Percentiles rank a stretch among this genome's conserved stretches.
These are phyloP conservation scores for Myxozyma mucilagina DNA, from an alignment of 805 yeast genomes.

Conservation along the genomic window DNA sequence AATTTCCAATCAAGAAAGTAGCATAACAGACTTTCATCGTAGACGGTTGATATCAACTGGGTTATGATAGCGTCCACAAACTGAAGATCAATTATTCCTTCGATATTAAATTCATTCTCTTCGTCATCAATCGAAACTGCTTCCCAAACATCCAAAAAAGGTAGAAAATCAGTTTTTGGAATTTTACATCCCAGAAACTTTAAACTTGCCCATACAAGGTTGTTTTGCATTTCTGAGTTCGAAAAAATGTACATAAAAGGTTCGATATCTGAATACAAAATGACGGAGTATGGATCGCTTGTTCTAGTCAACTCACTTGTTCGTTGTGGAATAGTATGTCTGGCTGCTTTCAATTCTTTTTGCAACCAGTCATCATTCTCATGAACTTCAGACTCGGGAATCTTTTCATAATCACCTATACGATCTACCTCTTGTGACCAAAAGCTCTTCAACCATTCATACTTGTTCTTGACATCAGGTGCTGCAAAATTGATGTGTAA, in stretches of 20 bases:
- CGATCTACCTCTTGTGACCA: conserved; percentile 34
- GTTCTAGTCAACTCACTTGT: background rate
- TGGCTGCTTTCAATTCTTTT: background rate
- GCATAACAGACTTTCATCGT: conserved; percentile 9
- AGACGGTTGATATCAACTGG: background rate
- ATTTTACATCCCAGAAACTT: conserved; percentile 27
- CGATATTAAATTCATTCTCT: background rate
- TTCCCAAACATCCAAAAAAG: conserved; percentile 16
- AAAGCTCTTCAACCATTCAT: conserved; percentile 17
- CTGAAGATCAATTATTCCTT: background rate
- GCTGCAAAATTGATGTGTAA: conserved; percentile 25
- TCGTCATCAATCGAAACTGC: background rate
- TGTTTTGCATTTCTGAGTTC: background rate
- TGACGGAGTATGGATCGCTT: conserved; percentile 28
- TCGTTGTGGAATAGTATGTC: conserved; percentile 1
- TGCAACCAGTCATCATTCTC: conserved; percentile 1
- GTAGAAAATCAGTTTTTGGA: background rate
- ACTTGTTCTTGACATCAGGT: conserved; percentile 3
- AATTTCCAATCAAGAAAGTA: conserved; percentile 13
- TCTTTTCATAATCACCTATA: conserved; percentile 28
- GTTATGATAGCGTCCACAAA: conserved; percentile 6
- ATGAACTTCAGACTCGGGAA: too few species aligned
- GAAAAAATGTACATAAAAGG: conserved; percentile 20
- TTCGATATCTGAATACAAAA: conserved; percentile 31
- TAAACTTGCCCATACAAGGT: conserved; percentile 26